Evolutionary conservation across 495 filamentous ascomycete genomes (phyloP).

Genomic region (Hyaloscypha hepaticicola): DNA sequence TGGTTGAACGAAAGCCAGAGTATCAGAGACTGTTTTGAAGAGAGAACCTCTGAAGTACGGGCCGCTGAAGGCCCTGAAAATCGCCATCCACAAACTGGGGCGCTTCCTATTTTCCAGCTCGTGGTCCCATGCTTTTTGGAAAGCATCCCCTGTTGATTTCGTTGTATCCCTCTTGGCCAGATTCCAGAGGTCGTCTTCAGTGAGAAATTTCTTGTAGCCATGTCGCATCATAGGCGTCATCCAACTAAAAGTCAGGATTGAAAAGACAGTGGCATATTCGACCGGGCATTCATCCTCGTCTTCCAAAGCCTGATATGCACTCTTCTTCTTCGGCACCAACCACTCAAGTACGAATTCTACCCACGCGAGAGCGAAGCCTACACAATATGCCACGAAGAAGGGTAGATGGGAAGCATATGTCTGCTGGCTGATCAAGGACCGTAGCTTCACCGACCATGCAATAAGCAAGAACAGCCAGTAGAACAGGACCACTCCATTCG

Average conservation of each 20-base stretch:
- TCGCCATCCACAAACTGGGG: conserved; percentile 89
- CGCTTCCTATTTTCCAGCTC: conserved; percentile 70
- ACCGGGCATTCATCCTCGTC: conserved; percentile 89
- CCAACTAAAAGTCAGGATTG: conserved; percentile 92
- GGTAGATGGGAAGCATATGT: conserved; percentile 61
- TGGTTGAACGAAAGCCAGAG: conserved; percentile 84
- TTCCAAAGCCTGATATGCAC: conserved; percentile 78
- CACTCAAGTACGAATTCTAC: conserved; percentile 85
- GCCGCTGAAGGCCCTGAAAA: conserved; percentile 80
- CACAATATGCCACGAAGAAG: conserved; percentile 78
- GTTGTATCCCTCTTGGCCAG: conserved; percentile 80
- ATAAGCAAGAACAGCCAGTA: conserved; percentile 94
- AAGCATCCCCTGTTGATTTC: conserved; percentile 58
- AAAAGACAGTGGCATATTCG: conserved; percentile 94
- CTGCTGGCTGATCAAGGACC: conserved; percentile 78
- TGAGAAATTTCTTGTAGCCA: conserved; percentile 88
- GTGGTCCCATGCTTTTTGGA: conserved; percentile 74
- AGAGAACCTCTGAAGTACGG: conserved; percentile 77
- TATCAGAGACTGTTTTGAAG: conserved; percentile 84
- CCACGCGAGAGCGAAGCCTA: conserved; percentile 68
- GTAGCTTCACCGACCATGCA: conserved; percentile 78
- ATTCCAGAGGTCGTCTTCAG: conserved; percentile 96
- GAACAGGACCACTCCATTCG: conserved; percentile 91
- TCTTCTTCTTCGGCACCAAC: conserved; percentile 83
- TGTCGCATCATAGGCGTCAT: conserved; percentile 98